Conservation (phyloP, 2,329 filamentous ascomycete species). For the Chaetomiaceae sp. region DNA sequence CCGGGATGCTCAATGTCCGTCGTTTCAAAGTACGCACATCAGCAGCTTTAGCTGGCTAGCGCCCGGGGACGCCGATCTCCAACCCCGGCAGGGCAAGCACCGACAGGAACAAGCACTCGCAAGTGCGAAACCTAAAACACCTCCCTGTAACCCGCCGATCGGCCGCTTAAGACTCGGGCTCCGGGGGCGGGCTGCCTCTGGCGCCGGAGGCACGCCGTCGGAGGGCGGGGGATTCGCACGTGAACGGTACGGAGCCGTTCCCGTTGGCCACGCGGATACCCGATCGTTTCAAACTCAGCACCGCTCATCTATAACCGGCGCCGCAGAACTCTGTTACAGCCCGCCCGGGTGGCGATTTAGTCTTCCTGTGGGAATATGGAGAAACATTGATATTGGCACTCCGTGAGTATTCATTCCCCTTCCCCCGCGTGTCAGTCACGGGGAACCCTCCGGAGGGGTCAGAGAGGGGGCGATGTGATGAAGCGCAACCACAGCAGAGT, state of each 20-base stretch:
- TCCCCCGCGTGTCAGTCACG: background rate
- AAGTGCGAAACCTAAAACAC: constrained; percentile 1
- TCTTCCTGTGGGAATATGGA: too few species aligned
- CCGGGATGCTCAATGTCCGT: background rate
- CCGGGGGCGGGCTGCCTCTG: background rate
- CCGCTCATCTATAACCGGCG: constrained; percentile 3
- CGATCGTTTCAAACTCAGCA: constrained; percentile 5
- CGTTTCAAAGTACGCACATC: constrained; percentile 22
- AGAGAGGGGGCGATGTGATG: too few species aligned
- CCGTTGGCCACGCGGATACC: background rate
- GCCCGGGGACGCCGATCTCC: constrained; percentile 17
- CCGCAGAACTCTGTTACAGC: background rate
- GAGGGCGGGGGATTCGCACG: background rate
- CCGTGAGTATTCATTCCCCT: background rate
- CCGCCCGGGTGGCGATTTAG: constrained; percentile 1
- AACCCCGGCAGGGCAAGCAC: constrained; percentile 13
- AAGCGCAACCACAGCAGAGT: too few species aligned
- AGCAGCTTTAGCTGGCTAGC: constrained; percentile 8
- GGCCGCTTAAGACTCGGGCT: constrained; percentile 7
- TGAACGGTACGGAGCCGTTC: constrained; percentile 7
- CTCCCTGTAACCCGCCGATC: constrained; percentile 11
- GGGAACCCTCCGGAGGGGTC: too few species aligned
- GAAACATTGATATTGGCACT: constrained; percentile 5
- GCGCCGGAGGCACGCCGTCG: background rate
- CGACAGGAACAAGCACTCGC: constrained; percentile 11